Evolutionary conservation across 169 alveolate genomes (phyloP), one percentile per base, ranked within the genome.

Genomic region (Cystoisospora suis): DNA sequence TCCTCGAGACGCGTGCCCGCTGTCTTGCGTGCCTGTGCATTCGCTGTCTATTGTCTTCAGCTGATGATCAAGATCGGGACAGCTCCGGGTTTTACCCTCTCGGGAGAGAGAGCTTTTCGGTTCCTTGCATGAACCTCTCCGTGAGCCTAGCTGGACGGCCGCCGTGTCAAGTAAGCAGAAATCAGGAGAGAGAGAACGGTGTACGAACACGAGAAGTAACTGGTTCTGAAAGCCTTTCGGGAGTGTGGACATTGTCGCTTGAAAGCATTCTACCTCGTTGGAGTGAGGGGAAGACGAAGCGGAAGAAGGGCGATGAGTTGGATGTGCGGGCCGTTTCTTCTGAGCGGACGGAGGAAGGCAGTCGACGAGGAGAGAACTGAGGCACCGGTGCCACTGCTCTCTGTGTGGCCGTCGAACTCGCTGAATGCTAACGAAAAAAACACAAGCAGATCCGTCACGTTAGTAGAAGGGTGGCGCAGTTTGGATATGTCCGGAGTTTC

Each of bases 151-250:
- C 53, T 72, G 83, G 12, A 72, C 83, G 27, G 83, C 56, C 20
- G 83, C 83, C 15, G 53, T 38, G 47, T 40, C 83, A 0, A 72
- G 56, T 6, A 72, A 34, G 42, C 83, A 72, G 12, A 36, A 0
- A 56, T 72, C 56, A 3, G 56, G 15, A 20, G 83, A n/a, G 58
- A 72, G 92, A 59, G 86, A 29, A 87, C 80, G 88, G 87, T 56
- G 92, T 53, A 88, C 81, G 53, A 56, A 88, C 92, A 88, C 92
- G 83, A 88, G 81, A 17, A 88, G 92, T 20, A 88, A 65, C 88
- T 88, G 92, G 69, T 88, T 88, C 77, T 75, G 58, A 36, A 40
- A 34, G 46, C 56, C 58, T 53, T 7, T 46, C 9, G 77, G 77
- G 45, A 65, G 7, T n/a, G 42, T 1, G 7, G 77, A 65, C 3